A percentile compares a stretch with the other conserved stretches of the same genome.
Evolutionary conservation across 805 yeast species (phyloP).

Genomic region (Pichia pseudocactophila): DNA sequence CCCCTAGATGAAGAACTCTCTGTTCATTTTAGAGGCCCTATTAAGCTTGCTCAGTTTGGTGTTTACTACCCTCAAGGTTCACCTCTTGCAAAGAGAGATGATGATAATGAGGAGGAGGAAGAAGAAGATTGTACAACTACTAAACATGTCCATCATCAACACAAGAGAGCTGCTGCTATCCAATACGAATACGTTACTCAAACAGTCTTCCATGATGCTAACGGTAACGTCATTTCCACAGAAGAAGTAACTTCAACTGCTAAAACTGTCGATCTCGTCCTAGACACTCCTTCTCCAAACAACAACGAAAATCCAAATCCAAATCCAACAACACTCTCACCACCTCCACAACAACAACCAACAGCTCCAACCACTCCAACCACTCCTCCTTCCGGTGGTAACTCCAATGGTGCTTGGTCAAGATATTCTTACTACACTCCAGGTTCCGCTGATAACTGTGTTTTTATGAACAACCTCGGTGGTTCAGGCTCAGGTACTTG

Average conservation of each 20-base stretch:
- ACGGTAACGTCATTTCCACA: conserved; percentile 35
- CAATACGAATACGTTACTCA: conserved; percentile 66
- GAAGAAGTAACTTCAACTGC: conserved; percentile 10
- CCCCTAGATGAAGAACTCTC: conserved; percentile 85
- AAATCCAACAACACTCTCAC: conserved; percentile 21
- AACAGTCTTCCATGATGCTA: conserved; percentile 59
- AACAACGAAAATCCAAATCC: conserved; percentile 4
- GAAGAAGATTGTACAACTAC: conserved; percentile 35
- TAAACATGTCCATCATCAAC: conserved; percentile 38
- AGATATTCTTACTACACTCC: conserved; percentile 61
- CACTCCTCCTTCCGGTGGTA: conserved; percentile 27
- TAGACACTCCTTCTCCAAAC: conserved; percentile 8
- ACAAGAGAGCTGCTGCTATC: conserved; percentile 56
- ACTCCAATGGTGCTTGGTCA: conserved; percentile 51
- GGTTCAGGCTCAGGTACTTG: conserved; percentile 85
- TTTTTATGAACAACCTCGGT: conserved; percentile 83
- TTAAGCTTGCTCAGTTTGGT: conserved; percentile 74
- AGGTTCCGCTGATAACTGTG: conserved; percentile 61
- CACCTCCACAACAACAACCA: too few relatives aligned
- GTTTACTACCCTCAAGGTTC: conserved; percentile 68
- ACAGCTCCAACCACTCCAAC: conserved; percentile 14
- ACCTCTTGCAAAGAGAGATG: conserved; percentile 26
- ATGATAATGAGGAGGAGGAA: conserved; percentile 27
- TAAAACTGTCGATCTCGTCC: too few relatives aligned
- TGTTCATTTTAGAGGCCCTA: conserved; percentile 86